Percentiles rank a stretch among this genome's conserved stretches.
phyloP scores from a whole-genome alignment of 306 rosid genomes.

The Vigna reflexopilosa region DNA sequence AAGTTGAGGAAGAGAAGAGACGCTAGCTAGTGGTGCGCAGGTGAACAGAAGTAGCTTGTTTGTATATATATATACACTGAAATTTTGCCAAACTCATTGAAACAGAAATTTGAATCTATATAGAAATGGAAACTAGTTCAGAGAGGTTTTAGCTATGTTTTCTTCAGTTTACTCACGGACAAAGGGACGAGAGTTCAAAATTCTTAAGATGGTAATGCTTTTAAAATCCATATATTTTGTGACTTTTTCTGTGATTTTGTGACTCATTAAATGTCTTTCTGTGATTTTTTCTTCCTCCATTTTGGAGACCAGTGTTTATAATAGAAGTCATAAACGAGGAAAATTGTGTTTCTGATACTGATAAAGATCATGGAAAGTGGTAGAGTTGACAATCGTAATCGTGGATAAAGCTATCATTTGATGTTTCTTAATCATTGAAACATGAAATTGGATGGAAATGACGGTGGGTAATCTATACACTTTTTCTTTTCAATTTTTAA shows the following conservation, averaged over 20 bases:
- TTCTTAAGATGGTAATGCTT: conserved; percentile 7
- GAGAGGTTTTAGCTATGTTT: conserved; percentile 25
- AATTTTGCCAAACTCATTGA: conserved; percentile 33
- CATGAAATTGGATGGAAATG: no score
- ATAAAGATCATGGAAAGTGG: background rate
- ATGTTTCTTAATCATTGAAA: conserved; percentile 8
- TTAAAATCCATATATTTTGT: background rate
- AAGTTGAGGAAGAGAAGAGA: conserved; percentile 94
- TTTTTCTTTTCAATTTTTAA: no score
- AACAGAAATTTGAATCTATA: conserved; percentile 26
- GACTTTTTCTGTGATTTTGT: no score
- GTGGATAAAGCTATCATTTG: conserved; percentile 7
- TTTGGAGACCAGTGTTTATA: conserved; percentile 2
- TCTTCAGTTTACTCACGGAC: conserved; percentile 33
- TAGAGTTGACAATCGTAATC: conserved; percentile 12
- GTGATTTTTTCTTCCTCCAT: background rate
- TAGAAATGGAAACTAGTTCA: conserved; percentile 27
- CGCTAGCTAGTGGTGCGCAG: conserved; percentile 58
- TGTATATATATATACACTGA: conserved; percentile 32
- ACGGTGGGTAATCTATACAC: no score
- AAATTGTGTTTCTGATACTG: background rate
- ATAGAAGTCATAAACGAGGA: background rate
- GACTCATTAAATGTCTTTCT: background rate
- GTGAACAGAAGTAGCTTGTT: conserved; percentile 53
- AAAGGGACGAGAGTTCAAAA: conserved; percentile 30